Evolutionary conservation across 495 filamentous ascomycete genomes (phyloP).

Genomic region (Annulohypoxylon nitens): DNA sequence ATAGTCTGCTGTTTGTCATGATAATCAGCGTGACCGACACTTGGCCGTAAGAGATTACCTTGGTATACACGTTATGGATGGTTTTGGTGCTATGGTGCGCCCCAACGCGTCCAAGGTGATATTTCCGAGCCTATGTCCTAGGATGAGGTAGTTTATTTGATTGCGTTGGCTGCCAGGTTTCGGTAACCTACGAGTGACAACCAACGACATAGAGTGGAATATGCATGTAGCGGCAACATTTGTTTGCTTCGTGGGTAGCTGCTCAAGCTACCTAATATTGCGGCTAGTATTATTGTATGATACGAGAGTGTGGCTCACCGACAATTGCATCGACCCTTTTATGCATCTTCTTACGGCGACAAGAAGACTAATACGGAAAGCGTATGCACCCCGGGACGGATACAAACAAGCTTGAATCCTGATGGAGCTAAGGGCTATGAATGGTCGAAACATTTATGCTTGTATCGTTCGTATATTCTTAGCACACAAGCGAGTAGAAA

Average conservation of each 20-base stretch:
- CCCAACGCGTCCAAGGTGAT: neutral
- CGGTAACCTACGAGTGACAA: constrained; percentile 1
- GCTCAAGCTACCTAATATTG: constrained; percentile 22
- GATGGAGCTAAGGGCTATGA: constrained; percentile 1
- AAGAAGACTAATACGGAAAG: constrained; percentile 19
- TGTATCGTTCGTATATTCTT: constrained; percentile 24
- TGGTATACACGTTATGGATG: neutral
- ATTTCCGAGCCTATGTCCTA: neutral
- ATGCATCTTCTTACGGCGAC: constrained; percentile 20
- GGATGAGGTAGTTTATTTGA: neutral
- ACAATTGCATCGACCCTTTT: constrained; percentile 30
- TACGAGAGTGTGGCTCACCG: constrained; percentile 27
- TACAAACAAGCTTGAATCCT: constrained; percentile 53
- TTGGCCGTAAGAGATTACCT: constrained; percentile 18
- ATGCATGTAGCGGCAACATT: constrained; percentile 7
- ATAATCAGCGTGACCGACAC: constrained; percentile 34
- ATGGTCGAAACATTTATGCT: constrained; percentile 6
- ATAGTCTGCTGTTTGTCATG: constrained; percentile 21
- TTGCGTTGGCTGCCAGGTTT: neutral
- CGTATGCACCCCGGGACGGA: constrained; percentile 44
- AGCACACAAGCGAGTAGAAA: constrained; percentile 8
- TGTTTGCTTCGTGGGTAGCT: constrained; percentile 43
- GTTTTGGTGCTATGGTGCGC: neutral
- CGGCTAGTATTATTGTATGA: neutral
- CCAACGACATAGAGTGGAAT: neutral